A percentile compares a stretch with the other conserved stretches of the same genome.
Evolutionary conservation across 306 rosid species (phyloP).

Genomic region (Echinosophora koreensis): DNA sequence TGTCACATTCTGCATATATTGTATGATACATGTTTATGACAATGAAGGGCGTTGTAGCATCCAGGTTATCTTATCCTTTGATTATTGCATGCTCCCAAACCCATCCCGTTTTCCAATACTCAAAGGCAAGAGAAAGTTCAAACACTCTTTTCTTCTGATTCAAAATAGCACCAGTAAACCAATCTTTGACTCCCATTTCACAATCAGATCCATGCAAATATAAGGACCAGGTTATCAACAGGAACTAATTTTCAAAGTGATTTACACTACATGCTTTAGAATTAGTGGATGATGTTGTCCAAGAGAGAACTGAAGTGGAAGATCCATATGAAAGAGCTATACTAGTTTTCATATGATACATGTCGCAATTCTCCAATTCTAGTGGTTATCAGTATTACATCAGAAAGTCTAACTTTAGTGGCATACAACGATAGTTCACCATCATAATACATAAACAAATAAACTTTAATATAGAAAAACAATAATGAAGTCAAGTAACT

Average conservation of each 20-base stretch:
- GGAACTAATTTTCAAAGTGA: neutral
- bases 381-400: neutral
- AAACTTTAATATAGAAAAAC: neutral
- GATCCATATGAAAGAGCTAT: neutral
- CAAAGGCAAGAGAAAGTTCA: slow-evolving; percentile 17
- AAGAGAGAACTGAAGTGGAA: slow-evolving; percentile 12
- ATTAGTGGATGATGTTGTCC: neutral
- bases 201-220: slow-evolving; percentile 19
- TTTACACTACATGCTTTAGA: slow-evolving; percentile 11
- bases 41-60: neutral
- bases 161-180: slow-evolving; percentile 1
- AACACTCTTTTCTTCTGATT: slow-evolving; percentile 12
- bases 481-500: slow-evolving; percentile 1
- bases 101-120: slow-evolving; percentile 29
- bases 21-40: neutral
- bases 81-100: neutral
- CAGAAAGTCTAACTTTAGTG: slow-evolving; percentile 1
- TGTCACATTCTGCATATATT: neutral
- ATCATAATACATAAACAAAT: slow-evolving; percentile 36
- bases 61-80: slow-evolving; percentile 15
- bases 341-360: slow-evolving; percentile 6
- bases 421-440: slow-evolving; percentile 28
- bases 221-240: neutral
- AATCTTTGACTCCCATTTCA: slow-evolving; percentile 11
- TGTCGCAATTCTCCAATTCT: slow-evolving; percentile 2